phyloP scores from a whole-genome alignment of 2,329 filamentous ascomycete genomes.

The Knoxdaviesia proteae region DNA sequence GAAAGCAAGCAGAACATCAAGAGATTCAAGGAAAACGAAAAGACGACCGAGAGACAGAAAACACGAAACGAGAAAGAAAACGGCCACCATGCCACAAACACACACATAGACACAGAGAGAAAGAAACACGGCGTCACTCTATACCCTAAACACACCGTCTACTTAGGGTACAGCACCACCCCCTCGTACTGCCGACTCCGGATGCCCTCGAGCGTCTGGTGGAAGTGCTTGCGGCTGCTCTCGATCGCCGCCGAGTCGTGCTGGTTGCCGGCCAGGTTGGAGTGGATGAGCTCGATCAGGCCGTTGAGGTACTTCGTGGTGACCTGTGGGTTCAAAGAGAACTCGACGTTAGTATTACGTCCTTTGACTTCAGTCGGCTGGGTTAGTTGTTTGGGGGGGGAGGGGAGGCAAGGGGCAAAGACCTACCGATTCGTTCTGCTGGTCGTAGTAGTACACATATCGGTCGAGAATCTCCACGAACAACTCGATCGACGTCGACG shows the following conservation, averaged over 20 bases:
- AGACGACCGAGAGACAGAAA: too few species aligned
- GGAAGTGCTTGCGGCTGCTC: slow-evolving; percentile 79
- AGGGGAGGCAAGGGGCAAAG: background rate
- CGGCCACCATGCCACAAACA: background rate
- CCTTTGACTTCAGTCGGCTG: too few species aligned
- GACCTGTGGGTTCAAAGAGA: slow-evolving; percentile 22
- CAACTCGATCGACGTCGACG: slow-evolving; percentile 84
- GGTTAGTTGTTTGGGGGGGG: background rate
- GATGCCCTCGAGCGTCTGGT: slow-evolving; percentile 88
- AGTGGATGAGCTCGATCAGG: slow-evolving; percentile 93
- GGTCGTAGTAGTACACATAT: slow-evolving; percentile 98
- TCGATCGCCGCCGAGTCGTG: slow-evolving; percentile 67
- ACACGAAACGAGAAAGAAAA: too few species aligned
- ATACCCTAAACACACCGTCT: background rate
- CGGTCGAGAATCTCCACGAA: slow-evolving; percentile 97
- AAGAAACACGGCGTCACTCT: background rate
- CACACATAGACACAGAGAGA: background rate
- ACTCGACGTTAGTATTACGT: slow-evolving; percentile 5
- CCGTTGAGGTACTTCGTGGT: slow-evolving; percentile 97
- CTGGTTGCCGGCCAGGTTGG: slow-evolving; percentile 73
- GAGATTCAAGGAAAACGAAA: too few species aligned
- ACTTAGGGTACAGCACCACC: slow-evolving; percentile 48
- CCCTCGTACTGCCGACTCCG: slow-evolving; percentile 81
- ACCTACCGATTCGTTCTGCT: slow-evolving; percentile 81
- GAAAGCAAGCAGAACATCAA: too few species aligned